Conservation (phyloP, 768 basidiomycete genomes). For the Tephrocybe sp. region DNA sequence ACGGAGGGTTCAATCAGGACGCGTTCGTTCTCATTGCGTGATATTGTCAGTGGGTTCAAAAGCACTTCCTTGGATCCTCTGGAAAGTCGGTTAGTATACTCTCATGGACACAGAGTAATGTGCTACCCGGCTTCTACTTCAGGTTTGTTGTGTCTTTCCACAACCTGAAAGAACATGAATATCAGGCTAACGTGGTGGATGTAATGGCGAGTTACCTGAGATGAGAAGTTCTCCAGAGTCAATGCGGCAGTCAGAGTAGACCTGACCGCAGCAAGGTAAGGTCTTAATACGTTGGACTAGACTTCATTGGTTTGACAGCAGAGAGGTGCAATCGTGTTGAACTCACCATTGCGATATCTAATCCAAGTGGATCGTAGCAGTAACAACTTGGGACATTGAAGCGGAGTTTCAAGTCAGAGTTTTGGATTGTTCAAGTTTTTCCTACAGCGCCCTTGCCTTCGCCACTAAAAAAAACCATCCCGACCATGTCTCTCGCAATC, state of each 20-base stretch:
- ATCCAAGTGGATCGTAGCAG: neutral
- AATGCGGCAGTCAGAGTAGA: constrained; percentile 97
- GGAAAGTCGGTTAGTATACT: constrained; percentile 8
- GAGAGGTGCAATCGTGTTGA: neutral
- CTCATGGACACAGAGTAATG: neutral
- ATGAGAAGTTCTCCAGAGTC: constrained; percentile 96
- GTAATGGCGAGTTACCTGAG: constrained; percentile 63
- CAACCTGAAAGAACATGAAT: constrained; percentile 59
- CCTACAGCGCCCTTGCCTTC: constrained; percentile 5
- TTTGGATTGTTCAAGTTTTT: constrained; percentile 14
- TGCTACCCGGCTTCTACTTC: constrained; percentile 85
- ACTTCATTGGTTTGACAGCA: constrained; percentile 5
- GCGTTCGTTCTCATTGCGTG: constrained; percentile 95
- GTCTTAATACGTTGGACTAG: constrained; percentile 93
- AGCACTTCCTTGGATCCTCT: constrained; percentile 94
- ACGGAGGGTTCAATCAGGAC: constrained; percentile 97
- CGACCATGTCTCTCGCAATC: constrained; percentile 56
- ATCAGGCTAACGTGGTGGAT: constrained; percentile 10
- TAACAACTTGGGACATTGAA: constrained; percentile 14
- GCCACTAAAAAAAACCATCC: neutral
- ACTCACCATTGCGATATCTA: constrained; percentile 49
- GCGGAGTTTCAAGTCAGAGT: constrained; percentile 53
- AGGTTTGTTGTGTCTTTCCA: constrained; percentile 96
- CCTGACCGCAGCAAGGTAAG: constrained; percentile 94
- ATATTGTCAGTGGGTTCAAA: constrained; percentile 90